These are phyloP conservation scores for Haberlea rhodopensis DNA, from an alignment of 257 asterid genomes.

Conservation along the genomic window DNA sequence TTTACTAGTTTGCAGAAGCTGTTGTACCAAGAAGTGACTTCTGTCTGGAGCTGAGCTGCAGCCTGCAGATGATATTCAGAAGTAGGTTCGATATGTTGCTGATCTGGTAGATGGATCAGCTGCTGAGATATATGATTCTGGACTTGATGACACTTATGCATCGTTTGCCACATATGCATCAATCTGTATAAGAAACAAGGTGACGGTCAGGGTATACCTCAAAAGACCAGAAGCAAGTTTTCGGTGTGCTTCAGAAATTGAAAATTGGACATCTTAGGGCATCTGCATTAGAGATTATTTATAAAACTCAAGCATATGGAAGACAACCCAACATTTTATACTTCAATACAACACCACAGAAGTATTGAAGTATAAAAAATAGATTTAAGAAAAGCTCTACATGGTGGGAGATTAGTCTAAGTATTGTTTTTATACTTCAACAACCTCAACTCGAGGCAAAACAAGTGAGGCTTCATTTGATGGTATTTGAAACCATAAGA, in stretches of 20 bases:
- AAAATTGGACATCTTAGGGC: not conserved
- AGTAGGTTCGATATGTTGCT: conserved; percentile 51
- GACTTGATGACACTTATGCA: conserved; percentile 65
- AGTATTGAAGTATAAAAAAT: not conserved
- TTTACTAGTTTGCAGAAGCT: conserved; percentile 62
- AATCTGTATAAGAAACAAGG: conserved; percentile 43
- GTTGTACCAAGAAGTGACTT: conserved; percentile 65
- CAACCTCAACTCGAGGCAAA: not conserved
- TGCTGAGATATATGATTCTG: conserved; percentile 67
- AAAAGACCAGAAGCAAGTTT: conserved; percentile 2
- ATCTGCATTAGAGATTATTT: not conserved
- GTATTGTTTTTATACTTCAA: not conserved
- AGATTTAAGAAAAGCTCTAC: too few species aligned
- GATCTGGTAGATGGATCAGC: conserved; percentile 52
- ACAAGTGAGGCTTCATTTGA: not conserved
- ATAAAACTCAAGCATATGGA: not conserved
- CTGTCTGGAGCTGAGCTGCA: conserved; percentile 73
- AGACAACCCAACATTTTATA: not conserved
- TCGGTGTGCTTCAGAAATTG: not conserved
- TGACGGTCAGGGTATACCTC: conserved; percentile 5
- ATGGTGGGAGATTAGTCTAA: not conserved
- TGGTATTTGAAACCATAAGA: too few species aligned
- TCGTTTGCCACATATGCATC: conserved; percentile 66
- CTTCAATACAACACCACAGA: not conserved
- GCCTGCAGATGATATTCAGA: conserved; percentile 65